Base-by-base conservation (phyloP, 2,329 filamentous ascomycete species). In the Verticillium nubilum region DNA sequence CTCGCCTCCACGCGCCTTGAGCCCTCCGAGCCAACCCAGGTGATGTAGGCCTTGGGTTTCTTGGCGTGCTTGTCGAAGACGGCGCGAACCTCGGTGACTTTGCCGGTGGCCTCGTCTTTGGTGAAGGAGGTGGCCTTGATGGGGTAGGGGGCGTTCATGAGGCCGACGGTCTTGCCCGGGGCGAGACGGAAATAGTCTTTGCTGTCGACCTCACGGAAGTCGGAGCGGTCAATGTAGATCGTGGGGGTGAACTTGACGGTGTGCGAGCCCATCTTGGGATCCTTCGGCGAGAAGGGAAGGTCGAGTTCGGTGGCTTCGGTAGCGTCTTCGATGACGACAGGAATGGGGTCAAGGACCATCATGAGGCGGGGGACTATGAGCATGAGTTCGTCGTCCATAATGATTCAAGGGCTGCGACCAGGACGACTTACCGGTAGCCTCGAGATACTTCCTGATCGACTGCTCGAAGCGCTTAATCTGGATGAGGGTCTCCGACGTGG, bases 281-380 rank as follows among this genome's bases (percentile, higher is more conserved):
- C 86, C 75, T 96, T 96, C 26, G 91, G 87, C 19, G 90, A 90
- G 76, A 96, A 97, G 0, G 92, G 91, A 3, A 94, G 72, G 61
- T 89, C 83, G 52, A 71, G 63, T 6, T 72, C 74, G 29, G 90
- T 85, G 57, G 89, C 80, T 58, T 90, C 88, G 15, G 87, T 82
- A 0, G 90, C 80, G 67, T 94, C 90, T 65, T 95, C 90, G 61
- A 97, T 92, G 29, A 91, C 79, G 13, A 97, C 86, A 33, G 86
- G 88, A 53, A 97, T 79, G 0, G 94, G 94, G 65, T 97, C 92
- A 23, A 97, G 82, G 2, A 98, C 86, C 29, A 97, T 81, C 89
- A 96, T 95, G 13, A 97, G 81, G 27, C 94, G 87, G 2, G 94
- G 93, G 0, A 97, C 92, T 50, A n/a, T n/a, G n/a, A n/a, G n/a